Percentiles rank a stretch among this genome's conserved stretches.
These are phyloP conservation scores for Symbiotaphrina buchneri DNA, from an alignment of 495 filamentous ascomycete species.

Conservation along the genomic window DNA sequence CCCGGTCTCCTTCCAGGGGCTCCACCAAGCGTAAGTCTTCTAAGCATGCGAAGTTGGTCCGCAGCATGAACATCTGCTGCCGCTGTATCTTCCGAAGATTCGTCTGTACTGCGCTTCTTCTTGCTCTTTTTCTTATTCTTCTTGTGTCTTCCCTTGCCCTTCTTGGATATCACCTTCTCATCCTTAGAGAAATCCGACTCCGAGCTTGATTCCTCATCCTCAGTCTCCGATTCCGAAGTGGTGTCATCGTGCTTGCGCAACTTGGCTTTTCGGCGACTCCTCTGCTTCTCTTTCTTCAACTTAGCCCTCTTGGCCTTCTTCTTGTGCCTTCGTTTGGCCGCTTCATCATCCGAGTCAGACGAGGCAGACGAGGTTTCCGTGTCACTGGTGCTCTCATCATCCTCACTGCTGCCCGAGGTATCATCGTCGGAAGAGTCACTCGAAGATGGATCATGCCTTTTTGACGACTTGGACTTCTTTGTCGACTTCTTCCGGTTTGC, in stretches of 20 bases:
- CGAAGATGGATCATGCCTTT: constrained; percentile 9
- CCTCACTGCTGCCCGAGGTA: constrained; percentile 15
- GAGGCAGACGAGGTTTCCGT: neutral
- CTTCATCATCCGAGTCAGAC: constrained; percentile 8
- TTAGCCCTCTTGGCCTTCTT: constrained; percentile 12
- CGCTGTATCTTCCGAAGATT: constrained; percentile 10
- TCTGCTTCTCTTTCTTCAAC: constrained; percentile 13
- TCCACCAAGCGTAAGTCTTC: too few species aligned
- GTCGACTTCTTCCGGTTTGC: constrained; percentile 7
- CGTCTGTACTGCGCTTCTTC: constrained; percentile 18
- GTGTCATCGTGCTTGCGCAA: constrained; percentile 9
- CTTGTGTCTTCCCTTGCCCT: constrained; percentile 19
- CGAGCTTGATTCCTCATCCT: constrained; percentile 5
- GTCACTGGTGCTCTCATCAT: constrained; percentile 10
- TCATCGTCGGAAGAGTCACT: constrained; percentile 11
- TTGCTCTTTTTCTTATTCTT: constrained; percentile 17
- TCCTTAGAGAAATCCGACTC: constrained; percentile 8
- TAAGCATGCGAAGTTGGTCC: constrained; percentile 8
- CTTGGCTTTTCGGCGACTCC: constrained; percentile 13
- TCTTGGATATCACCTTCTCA: constrained; percentile 12
- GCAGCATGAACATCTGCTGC: constrained; percentile 9
- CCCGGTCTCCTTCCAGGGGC: too few species aligned
- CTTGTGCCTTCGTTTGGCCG: constrained; percentile 17
- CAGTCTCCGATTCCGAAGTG: constrained; percentile 4
- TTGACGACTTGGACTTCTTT: constrained; percentile 13